These are phyloP conservation scores for Aegilops umbellulata DNA, from an alignment of 176 grass and related monocot species.

Conservation along the genomic window DNA sequence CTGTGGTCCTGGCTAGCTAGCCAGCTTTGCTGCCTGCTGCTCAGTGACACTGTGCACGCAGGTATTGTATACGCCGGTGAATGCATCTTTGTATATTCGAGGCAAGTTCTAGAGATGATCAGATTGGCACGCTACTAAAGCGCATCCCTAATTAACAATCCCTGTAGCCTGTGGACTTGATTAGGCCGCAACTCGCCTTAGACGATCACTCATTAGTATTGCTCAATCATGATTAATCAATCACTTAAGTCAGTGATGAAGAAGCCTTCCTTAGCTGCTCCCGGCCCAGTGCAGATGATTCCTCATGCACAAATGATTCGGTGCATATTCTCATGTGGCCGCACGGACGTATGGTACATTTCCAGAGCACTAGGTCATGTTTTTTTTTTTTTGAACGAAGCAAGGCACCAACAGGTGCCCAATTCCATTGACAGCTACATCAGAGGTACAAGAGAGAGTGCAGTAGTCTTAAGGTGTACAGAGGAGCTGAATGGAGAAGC, in stretches of 20 bases:
- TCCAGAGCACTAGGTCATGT: conserved; percentile 45
- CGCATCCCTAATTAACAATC: conserved; percentile 37
- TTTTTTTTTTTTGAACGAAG: background rate
- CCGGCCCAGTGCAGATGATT: conserved; percentile 10
- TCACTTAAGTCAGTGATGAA: conserved; percentile 24
- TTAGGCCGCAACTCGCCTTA: conserved; percentile 34
- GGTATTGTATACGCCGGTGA: conserved; percentile 23
- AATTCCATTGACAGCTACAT: no score
- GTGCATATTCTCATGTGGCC: conserved; percentile 53
- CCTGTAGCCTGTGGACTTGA: conserved; percentile 16
- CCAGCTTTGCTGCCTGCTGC: background rate
- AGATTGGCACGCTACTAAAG: conserved; percentile 29
- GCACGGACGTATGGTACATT: conserved; percentile 25
- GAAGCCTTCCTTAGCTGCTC: background rate
- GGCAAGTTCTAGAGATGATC: conserved; percentile 22
- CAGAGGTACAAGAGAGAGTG: no score
- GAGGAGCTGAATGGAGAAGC: no score
- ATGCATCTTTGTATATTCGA: conserved; percentile 15
- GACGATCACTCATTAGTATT: conserved; percentile 28
- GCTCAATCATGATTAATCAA: conserved; percentile 22
- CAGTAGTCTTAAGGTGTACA: no score
- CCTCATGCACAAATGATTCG: conserved; percentile 35
- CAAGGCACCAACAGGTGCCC: no score
- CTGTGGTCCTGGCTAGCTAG: conserved; percentile 27
- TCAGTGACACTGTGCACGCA: background rate